Evolutionary conservation across 2,329 filamentous ascomycete species (phyloP), one percentile per base, ranked within the genome.

Genomic region (Stenocarpella maydis): DNA sequence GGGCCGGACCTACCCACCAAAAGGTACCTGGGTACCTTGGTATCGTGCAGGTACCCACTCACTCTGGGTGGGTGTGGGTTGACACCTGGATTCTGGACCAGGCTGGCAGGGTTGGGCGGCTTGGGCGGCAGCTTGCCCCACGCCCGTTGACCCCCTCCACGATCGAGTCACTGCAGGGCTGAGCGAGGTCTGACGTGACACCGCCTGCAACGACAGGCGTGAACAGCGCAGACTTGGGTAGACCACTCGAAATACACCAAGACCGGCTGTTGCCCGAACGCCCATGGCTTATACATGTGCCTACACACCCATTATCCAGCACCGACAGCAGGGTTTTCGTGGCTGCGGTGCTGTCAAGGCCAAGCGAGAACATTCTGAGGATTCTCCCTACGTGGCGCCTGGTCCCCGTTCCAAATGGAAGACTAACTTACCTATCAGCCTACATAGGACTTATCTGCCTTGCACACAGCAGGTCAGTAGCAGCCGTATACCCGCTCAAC

Each of bases 141-240:
- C 61, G 61, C 21, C 61, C n/a, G n/a, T 14, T 21, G 28, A 31
- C 31, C 31, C 31, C 45, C 58, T 61, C 58, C 26, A 65, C 52
- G 41, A 24, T 66, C 37, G 37, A 66, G 64, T 53, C 52, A 17
- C 28, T 58, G n/a, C 64, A 47, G 53, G 64, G 50, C 50, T 67
- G 64, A 67, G 64, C 15, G n/a, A 53, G 37, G 61, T n/a, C 61
- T 53, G 61, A 41, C 17, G 45, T 43, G 28, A 65, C 60, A 26
- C 52, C 39, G 53, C 53, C 53, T n/a, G 34, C 53, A 41, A 9
- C 41, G 54, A 58, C 31, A 37, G 2, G 34, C 61, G 45, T 41
- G 34, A 15, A n/a, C 41, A 34, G 53, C 53, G 17, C 7, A 21
- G 41, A 21, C 8, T 41, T 17, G 31, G 34, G 12, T 7, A 37